phyloP scores from a whole-genome alignment of 2,329 filamentous ascomycete genomes.

The Emydomyces testavorans region DNA sequence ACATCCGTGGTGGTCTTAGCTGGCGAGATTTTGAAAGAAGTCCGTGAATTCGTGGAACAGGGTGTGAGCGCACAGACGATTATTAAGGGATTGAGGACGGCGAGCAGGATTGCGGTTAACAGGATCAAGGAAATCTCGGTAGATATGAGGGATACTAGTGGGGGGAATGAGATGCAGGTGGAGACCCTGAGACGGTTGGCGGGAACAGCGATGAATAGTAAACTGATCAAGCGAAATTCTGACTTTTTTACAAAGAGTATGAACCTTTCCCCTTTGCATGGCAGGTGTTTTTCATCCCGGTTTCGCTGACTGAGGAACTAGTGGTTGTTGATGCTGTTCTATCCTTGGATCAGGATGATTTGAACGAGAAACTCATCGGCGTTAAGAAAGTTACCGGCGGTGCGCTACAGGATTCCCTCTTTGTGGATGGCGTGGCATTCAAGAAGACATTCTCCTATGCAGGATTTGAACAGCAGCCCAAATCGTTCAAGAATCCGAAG shows the following conservation, averaged over 20 bases:
- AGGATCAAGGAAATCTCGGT: conserved; percentile 98
- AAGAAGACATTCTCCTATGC: conserved; percentile 99
- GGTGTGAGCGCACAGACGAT: conserved; percentile 96
- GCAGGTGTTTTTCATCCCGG: not conserved
- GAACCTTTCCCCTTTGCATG: conserved; percentile 22
- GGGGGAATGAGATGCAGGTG: conserved; percentile 74
- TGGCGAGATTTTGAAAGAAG: conserved; percentile 94
- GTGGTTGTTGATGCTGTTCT: conserved; percentile 97
- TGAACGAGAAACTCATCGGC: conserved; percentile 96
- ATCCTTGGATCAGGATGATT: conserved; percentile 87
- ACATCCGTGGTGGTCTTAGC: conserved; percentile 94
- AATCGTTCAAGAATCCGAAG: conserved; percentile 85
- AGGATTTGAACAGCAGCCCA: conserved; percentile 98
- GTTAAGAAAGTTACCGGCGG: conserved; percentile 97
- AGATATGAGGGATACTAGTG: conserved; percentile 52
- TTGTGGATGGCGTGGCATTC: conserved; percentile 96
- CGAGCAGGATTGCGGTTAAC: conserved; percentile 84
- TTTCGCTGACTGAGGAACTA: conserved; percentile 30
- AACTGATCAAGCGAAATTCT: conserved; percentile 95
- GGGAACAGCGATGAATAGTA: conserved; percentile 96
- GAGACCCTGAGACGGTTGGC: conserved; percentile 85
- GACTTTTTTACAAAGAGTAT: conserved; percentile 94
- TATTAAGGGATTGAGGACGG: conserved; percentile 86
- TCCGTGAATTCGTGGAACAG: conserved; percentile 91
- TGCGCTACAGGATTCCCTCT: conserved; percentile 88